Evolutionary conservation across 139 green algal genomes (phyloP).

Genomic region (Chlamydomonas sp.): DNA sequence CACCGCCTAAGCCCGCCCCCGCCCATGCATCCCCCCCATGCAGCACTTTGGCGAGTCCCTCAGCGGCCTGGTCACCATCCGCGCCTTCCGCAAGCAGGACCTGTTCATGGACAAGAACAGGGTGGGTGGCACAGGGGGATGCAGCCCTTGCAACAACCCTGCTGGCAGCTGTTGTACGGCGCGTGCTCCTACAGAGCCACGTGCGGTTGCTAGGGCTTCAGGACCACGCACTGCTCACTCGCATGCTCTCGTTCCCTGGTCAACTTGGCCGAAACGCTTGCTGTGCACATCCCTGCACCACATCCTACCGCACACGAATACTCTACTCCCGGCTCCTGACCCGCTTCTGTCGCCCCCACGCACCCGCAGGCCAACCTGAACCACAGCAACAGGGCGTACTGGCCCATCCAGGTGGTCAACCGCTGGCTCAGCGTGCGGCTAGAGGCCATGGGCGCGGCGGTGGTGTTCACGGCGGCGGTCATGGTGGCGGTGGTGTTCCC

Average conservation of each 20-base stretch:
- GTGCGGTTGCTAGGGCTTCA: no score
- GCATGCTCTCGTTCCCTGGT: no score
- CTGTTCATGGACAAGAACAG: conserved; percentile 54
- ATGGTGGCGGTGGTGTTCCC: conserved; percentile 72
- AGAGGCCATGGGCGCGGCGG: conserved; percentile 86
- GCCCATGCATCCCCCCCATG: no score
- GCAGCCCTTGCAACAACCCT: no score
- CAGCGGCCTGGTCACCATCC: conserved; percentile 78
- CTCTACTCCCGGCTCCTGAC: background rate
- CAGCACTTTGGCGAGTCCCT: conserved; percentile 76
- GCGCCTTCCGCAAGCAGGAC: conserved; percentile 80
- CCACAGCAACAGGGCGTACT: conserved; percentile 56
- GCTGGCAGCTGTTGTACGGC: no score
- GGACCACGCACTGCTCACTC: no score
- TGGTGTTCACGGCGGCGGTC: conserved; percentile 64
- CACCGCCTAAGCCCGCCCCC: no score
- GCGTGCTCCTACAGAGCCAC: no score
- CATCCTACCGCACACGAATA: no score
- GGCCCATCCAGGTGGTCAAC: conserved; percentile 77
- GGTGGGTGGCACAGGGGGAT: conserved; percentile 7
- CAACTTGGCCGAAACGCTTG: no score
- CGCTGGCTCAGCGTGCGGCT: conserved; percentile 94
- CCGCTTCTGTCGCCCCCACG: background rate
- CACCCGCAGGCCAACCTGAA: conserved; percentile 36
- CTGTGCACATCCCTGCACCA: no score